phyloP scores from a whole-genome alignment of 768 basidiomycete genomes.

The Termitomyces sp. region DNA sequence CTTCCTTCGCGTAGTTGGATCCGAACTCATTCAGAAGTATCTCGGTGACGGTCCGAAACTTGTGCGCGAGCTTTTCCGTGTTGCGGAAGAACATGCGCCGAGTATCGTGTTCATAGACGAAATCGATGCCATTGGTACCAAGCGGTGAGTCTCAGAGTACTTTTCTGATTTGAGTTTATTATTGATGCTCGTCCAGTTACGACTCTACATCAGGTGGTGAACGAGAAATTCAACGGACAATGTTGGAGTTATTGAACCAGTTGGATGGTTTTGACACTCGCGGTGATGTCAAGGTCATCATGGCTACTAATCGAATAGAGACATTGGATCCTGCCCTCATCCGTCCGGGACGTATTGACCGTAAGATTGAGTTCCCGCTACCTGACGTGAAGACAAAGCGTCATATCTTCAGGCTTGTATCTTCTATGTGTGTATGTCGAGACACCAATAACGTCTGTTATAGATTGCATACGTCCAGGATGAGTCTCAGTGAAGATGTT shows the following conservation, averaged over 20 bases:
- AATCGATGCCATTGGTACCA: constrained; percentile 97
- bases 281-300: constrained; percentile 99
- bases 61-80: constrained; percentile 94
- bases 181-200: constrained; percentile 48
- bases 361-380: constrained; percentile 97
- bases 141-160: constrained; percentile 55
- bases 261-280: constrained; percentile 99
- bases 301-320: constrained; percentile 99
- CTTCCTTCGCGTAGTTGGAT: constrained; percentile 95
- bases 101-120: constrained; percentile 99
- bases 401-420: constrained; percentile 84
- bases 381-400: constrained; percentile 99
- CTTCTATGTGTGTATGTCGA: background rate
- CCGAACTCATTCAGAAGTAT: constrained; percentile 98
- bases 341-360: constrained; percentile 96
- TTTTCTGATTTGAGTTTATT: background rate
- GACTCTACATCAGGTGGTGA: constrained; percentile 99
- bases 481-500: constrained; percentile 85
- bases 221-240: constrained; percentile 98
- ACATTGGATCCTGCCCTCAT: constrained; percentile 96
- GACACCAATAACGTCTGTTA: background rate
- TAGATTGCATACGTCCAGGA: constrained; percentile 89
- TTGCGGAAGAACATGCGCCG: constrained; percentile 96
- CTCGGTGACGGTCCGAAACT: constrained; percentile 98
- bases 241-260: constrained; percentile 98